Evolutionary conservation across 108 stramenopile species (phyloP).

Genomic region (Conticribra guillardii): DNA sequence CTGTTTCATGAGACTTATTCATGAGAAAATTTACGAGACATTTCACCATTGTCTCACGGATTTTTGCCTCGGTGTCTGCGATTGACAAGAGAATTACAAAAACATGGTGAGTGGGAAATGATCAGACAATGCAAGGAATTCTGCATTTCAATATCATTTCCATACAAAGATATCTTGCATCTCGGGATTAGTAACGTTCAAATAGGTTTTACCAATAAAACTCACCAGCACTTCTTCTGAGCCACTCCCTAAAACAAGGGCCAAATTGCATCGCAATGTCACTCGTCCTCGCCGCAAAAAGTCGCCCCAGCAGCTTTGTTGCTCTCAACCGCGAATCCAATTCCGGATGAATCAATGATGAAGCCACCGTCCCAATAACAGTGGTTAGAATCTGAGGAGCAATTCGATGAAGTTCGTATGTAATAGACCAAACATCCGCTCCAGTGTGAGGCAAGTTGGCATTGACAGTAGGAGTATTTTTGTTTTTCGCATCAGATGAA

Average conservation of each 20-base stretch:
- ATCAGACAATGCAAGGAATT: too few relatives aligned
- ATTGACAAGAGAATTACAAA: background rate
- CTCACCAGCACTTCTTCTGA: conserved; percentile 64
- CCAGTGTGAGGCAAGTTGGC: conserved; percentile 8
- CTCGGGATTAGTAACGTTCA: too few relatives aligned
- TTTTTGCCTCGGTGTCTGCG: conserved; percentile 42
- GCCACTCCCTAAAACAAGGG: conserved; percentile 75
- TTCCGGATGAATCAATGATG: conserved; percentile 47
- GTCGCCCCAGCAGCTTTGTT: conserved; percentile 63
- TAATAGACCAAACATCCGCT: conserved; percentile 66
- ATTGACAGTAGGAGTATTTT: conserved; percentile 18
- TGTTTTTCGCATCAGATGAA: conserved; percentile 4
- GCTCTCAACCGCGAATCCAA: conserved; percentile 54
- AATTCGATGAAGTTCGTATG: conserved; percentile 73
- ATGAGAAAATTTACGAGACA: conserved; percentile 58
- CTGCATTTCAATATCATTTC: too few relatives aligned
- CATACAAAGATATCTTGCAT: too few relatives aligned
- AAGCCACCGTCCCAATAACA: conserved; percentile 77
- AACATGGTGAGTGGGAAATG: too few relatives aligned
- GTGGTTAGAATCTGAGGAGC: conserved; percentile 81
- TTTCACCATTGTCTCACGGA: conserved; percentile 73
- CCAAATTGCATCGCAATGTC: conserved; percentile 55
- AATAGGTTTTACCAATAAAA: too few relatives aligned
- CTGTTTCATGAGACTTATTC: conserved; percentile 38
- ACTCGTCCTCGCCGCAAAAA: conserved; percentile 54